Conservation (phyloP, 2,329 filamentous ascomycete genomes). For the Aspergillus candidus region DNA sequence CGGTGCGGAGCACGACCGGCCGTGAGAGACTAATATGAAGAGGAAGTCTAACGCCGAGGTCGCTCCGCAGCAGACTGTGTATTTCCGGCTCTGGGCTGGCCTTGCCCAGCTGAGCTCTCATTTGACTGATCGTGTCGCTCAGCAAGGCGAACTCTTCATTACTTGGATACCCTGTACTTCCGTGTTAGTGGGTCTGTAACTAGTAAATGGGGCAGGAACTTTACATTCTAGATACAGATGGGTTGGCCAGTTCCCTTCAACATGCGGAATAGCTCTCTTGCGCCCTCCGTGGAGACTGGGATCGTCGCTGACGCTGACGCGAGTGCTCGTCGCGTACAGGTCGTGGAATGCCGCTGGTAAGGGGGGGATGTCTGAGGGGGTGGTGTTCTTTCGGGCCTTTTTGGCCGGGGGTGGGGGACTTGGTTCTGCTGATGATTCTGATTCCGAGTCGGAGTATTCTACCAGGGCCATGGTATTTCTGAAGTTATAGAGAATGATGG, state of each 20-base stretch:
- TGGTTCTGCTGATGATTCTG: constrained; percentile 31
- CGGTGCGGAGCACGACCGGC: constrained; percentile 66
- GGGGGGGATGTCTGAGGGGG: constrained; percentile 53
- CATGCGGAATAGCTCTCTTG: constrained; percentile 73
- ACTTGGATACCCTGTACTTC: constrained; percentile 34
- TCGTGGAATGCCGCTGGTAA: constrained; percentile 78
- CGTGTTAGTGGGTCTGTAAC: constrained; percentile 10
- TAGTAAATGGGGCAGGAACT: constrained; percentile 25
- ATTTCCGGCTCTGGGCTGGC: constrained; percentile 39
- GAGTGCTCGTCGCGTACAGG: constrained; percentile 76
- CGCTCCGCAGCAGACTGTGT: constrained; percentile 66
- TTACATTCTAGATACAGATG: constrained; percentile 91
- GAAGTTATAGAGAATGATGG: too few relatives aligned
- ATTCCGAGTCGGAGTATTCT: constrained; percentile 52
- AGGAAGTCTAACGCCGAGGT: constrained; percentile 70
- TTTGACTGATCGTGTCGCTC: constrained; percentile 23
- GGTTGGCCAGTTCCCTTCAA: constrained; percentile 85
- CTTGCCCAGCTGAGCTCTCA: constrained; percentile 34
- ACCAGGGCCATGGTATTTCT: constrained; percentile 53
- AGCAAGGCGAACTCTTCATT: constrained; percentile 30
- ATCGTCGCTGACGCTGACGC: constrained; percentile 72
- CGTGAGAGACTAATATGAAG: constrained; percentile 88
- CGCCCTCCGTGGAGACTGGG: constrained; percentile 80
- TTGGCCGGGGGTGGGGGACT: constrained; percentile 20
- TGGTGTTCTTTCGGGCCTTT: constrained; percentile 12